phyloP scores from a whole-genome alignment of 169 alveolate species.

The Haemoproteus tartakovskyi region DNA sequence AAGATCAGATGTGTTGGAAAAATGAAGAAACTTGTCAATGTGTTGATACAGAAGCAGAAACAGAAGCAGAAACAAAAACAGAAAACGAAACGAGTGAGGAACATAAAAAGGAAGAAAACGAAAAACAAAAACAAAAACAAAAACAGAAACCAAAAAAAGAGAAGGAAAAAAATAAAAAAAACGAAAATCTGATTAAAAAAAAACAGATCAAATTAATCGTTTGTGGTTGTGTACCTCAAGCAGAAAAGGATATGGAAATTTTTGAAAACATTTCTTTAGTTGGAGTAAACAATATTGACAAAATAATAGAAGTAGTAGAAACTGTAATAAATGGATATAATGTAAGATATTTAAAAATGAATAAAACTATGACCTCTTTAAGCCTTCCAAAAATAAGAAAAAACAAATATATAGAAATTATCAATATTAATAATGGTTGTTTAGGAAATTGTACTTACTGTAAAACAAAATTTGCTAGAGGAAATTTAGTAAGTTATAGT shows the following conservation, averaged over 20 bases:
- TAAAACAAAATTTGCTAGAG: conserved; percentile 97
- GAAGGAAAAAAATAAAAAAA: not conserved
- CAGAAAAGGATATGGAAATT: conserved; percentile 79
- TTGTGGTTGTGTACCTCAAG: conserved; percentile 96
- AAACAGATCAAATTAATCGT: conserved; percentile 87
- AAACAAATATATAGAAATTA: conserved; percentile 91
- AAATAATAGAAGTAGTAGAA: conserved; percentile 94
- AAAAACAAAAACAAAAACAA: not conserved
- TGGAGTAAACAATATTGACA: conserved; percentile 86
- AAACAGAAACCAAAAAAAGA: not conserved
- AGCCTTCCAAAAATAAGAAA: conserved; percentile 97
- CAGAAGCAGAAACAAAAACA: not conserved
- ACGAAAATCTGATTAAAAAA: conserved; percentile 13
- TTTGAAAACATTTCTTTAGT: conserved; percentile 77
- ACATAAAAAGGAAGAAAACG: not conserved
- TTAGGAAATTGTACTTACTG: conserved; percentile 98
- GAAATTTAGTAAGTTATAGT: conserved; percentile 91
- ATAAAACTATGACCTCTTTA: conserved; percentile 87
- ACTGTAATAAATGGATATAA: conserved; percentile 91
- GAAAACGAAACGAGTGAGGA: not conserved
- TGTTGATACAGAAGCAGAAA: too few relatives aligned
- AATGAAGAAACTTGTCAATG: too few relatives aligned
- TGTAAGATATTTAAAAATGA: conserved; percentile 84
- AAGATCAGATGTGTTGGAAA: not conserved
- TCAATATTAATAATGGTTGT: conserved; percentile 93